Evolutionary conservation across 2,329 filamentous ascomycete genomes (phyloP), one percentile per base, ranked within the genome.

Genomic region (Fusarium newnesense): DNA sequence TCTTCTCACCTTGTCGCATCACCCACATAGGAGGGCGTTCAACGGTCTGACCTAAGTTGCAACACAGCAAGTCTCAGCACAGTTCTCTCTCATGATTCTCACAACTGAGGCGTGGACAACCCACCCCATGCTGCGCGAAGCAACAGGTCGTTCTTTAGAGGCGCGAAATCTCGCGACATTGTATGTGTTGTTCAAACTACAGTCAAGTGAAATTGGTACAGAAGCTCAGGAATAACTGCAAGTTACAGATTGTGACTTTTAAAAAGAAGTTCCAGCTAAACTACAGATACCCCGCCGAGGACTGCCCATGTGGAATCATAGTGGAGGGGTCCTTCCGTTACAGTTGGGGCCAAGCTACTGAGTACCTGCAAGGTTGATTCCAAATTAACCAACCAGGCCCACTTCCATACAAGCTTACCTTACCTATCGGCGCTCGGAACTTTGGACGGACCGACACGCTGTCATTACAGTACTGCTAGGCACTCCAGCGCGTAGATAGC

Each of bases 21-120:
- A 99, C 95, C 96, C 96, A 99, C 87, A 97, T 94, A 65, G 96
- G 96, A 70, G 96, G 93, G 74, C 96, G 91, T 84, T 98, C 95
- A 75, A 98, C 94, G 81, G 91, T 91, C 84, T 98, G 89, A 82
- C 96, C 95, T 97, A 70, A 67, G 66, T 65, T 60, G 65, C 64
- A 67, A 62, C 61, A 60, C 64, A 58, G 37, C 64, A 72, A 69
- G 53, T 69, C 67, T 77, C 63, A 78, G 76, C 69, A 71, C 52
- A 65, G 46, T 40, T 54, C 62, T 76, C 62, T 60, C 68, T 28
- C 57, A 74, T 62, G 49, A 40, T 59, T 57, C 47, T 57, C 18
- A 60, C 36, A 60, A 53, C 39, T 43, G 42, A 70, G 65, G 49
- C 46, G 39, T 50, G 49, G 39, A 34, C 42, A 65, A 83, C 85